Conservation (phyloP, 176 grass and related monocot species). For the Avena insularis region DNA sequence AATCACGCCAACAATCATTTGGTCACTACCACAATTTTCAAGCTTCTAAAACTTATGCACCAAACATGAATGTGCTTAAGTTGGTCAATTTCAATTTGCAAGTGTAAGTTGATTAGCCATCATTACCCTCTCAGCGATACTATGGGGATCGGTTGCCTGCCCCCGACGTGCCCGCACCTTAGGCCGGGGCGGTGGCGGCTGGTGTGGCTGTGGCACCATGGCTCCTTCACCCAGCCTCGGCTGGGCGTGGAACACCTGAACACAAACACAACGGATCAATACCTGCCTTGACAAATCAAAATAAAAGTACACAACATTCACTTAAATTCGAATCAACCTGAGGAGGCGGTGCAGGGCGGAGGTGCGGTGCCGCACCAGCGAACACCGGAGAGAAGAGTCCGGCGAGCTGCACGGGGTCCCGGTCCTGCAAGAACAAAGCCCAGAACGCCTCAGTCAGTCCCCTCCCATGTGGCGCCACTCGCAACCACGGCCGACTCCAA, state of each 20-base stretch:
- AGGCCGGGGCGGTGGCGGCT: constrained; percentile 71
- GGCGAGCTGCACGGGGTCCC: constrained; percentile 72
- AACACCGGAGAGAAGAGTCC: constrained; percentile 85
- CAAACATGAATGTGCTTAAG: not conserved
- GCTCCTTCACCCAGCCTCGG: constrained; percentile 59
- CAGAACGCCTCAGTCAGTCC: not conserved
- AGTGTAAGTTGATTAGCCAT: not conserved
- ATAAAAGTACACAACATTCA: not conserved
- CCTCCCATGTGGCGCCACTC: not conserved
- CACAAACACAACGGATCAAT: not conserved
- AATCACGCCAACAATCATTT: not conserved
- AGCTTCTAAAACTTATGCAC: not conserved
- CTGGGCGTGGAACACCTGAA: constrained; percentile 81
- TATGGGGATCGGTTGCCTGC: constrained; percentile 95
- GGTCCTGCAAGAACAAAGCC: constrained; percentile 56
- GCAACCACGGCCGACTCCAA: not conserved
- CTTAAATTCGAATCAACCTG: constrained; percentile 59
- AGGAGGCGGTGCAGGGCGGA: constrained; percentile 70
- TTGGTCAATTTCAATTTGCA: not conserved
- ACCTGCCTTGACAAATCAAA: not conserved
- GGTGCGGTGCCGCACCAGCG: constrained; percentile 63
- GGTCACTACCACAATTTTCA: not conserved
- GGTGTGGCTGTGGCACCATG: constrained; percentile 61
- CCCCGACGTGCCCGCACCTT: constrained; percentile 96
- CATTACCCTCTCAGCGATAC: constrained; percentile 96